Percentiles rank a stretch among this genome's conserved stretches.
Conservation (phyloP, 2,329 filamentous ascomycete genomes). For the Calonectria leucothoes region DNA sequence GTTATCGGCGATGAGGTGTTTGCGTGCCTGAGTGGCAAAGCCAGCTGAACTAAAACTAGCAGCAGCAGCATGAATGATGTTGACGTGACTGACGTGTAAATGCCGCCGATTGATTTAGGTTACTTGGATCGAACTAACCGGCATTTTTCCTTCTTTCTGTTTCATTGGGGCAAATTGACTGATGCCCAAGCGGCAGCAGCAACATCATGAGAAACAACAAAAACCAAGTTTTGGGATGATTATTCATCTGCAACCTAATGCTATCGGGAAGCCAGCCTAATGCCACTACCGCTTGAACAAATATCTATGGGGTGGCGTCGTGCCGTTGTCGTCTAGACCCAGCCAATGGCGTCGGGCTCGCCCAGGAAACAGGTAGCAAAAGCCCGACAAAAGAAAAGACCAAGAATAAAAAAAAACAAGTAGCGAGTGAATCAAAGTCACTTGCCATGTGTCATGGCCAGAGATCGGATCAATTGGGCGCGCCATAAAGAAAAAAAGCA, state of each 20-base stretch:
- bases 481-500: neutral
- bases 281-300: too few relatives aligned
- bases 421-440: too few relatives aligned
- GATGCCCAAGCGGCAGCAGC: neutral
- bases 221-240: neutral
- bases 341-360: neutral
- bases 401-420: neutral
- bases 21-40: neutral
- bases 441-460: neutral
- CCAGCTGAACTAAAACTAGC: neutral
- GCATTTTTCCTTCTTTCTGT: neutral
- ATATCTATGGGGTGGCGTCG: neutral
- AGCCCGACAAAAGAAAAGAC: neutral
- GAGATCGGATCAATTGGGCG: neutral
- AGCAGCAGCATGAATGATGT: neutral
- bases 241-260: too few relatives aligned
- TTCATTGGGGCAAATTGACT: neutral
- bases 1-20: conserved; percentile 2
- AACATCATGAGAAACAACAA: neutral
- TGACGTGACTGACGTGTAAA: neutral
- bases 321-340: neutral
- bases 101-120: neutral
- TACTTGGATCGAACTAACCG: neutral
- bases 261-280: too few relatives aligned
- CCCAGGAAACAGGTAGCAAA: neutral